Conservation (phyloP, 2,329 filamentous ascomycete genomes). For the Pyricularia grisea region DNA sequence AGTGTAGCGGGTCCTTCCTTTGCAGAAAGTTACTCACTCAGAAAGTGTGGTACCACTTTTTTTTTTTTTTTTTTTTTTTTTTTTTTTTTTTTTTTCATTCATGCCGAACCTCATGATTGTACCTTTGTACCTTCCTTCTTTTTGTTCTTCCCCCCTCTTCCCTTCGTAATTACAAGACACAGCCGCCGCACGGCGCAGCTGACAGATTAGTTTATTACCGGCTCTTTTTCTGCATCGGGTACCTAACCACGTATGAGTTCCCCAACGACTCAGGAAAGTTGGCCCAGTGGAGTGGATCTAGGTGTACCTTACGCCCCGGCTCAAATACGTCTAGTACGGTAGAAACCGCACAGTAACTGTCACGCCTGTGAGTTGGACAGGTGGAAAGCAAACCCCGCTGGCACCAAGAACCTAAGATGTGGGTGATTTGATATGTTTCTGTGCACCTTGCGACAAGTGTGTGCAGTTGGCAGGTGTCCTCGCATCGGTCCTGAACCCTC, state of each 20-base stretch:
- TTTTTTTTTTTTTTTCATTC: too few relatives aligned
- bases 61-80: too few relatives aligned
- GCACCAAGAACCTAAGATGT: neutral
- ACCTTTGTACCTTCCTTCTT: neutral
- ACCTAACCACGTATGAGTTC: neutral
- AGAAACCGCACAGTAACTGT: neutral
- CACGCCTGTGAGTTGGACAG: too few relatives aligned
- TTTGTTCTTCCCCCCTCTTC: neutral
- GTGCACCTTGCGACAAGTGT: neutral
- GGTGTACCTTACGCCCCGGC: neutral
- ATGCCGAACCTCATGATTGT: neutral
- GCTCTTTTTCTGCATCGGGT: neutral
- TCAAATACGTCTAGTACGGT: too few relatives aligned
- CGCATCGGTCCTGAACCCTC: neutral
- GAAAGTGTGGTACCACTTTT: neutral
- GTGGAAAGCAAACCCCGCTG: neutral
- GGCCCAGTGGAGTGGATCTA: neutral
- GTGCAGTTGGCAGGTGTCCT: neutral
- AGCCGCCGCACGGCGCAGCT: neutral
- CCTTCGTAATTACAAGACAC: neutral
- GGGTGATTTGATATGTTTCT: neutral
- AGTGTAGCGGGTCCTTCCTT: neutral
- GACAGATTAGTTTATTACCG: neutral
- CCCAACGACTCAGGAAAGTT: neutral
- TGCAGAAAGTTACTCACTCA: neutral